Percentiles rank a stretch among this genome's conserved stretches.
phyloP scores from a whole-genome alignment of 176 grass and related monocot species.

The Oryza australiensis region DNA sequence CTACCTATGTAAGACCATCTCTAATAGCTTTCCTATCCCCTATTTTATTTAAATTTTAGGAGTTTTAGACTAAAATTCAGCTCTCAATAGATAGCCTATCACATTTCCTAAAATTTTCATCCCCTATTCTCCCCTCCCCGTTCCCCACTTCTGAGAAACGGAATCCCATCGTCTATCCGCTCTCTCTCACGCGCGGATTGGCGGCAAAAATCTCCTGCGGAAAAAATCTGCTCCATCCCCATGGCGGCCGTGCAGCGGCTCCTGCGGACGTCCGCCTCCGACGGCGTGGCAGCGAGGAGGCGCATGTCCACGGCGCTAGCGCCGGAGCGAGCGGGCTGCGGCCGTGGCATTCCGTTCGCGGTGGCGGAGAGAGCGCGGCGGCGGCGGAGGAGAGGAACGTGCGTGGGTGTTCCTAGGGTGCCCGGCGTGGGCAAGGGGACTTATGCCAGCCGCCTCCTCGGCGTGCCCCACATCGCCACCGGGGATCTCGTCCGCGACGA shows the following conservation, averaged over 20 bases:
- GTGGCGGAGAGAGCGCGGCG: constrained; percentile 18
- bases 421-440: constrained; percentile 89
- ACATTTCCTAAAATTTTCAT: no score
- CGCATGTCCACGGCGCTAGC: constrained; percentile 43
- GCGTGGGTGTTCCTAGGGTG: constrained; percentile 96
- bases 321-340: constrained; percentile 7
- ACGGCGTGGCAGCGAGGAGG: constrained; percentile 21
- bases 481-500: constrained; percentile 90
- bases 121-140: no score
- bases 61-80: no score
- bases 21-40: no score
- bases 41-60: no score
- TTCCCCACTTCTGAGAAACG: no score
- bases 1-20: no score
- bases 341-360: constrained; percentile 1
- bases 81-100: no score
- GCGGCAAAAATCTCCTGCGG: no score
- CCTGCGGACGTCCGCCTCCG: background rate
- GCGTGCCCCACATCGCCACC: constrained; percentile 90
- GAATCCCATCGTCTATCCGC: no score
- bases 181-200: no score
- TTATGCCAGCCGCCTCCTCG: constrained; percentile 78
- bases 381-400: constrained; percentile 59
- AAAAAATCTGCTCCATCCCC: background rate
- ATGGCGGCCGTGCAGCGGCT: background rate